phyloP scores from a whole-genome alignment of 495 filamentous ascomycete genomes.

The Trichoderma virens region DNA sequence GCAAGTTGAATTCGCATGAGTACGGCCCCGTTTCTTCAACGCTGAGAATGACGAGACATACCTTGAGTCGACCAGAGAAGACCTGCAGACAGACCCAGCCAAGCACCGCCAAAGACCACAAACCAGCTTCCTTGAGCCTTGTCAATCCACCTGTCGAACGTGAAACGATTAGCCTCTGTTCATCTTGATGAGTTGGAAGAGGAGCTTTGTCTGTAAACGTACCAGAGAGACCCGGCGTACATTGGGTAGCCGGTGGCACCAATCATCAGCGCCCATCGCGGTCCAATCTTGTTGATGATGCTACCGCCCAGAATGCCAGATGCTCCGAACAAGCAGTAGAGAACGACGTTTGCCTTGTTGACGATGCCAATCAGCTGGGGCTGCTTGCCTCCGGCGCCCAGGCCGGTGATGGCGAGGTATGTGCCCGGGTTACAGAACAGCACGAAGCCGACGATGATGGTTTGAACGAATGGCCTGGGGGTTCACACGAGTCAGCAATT shows the following conservation, averaged over 20 bases:
- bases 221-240: conserved; percentile 1
- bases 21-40: no score
- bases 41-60: no score
- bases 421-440: neutral
- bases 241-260: neutral
- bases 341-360: neutral
- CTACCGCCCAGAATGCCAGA: neutral
- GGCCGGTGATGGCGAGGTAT: conserved; percentile 3
- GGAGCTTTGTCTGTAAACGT: neutral
- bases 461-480: neutral
- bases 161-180: neutral
- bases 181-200: no score
- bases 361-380: conserved; percentile 6
- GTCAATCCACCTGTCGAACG: neutral
- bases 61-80: conserved; percentile 3
- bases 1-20: no score
- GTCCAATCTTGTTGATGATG: conserved; percentile 8
- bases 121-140: neutral
- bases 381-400: neutral
- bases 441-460: neutral
- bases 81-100: neutral
- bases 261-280: neutral
- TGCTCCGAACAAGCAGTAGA: conserved; percentile 1
- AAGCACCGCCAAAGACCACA: neutral
- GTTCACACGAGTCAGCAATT: neutral